Conservation (phyloP, 2,329 filamentous ascomycete species). For the Xylaria multiplex region DNA sequence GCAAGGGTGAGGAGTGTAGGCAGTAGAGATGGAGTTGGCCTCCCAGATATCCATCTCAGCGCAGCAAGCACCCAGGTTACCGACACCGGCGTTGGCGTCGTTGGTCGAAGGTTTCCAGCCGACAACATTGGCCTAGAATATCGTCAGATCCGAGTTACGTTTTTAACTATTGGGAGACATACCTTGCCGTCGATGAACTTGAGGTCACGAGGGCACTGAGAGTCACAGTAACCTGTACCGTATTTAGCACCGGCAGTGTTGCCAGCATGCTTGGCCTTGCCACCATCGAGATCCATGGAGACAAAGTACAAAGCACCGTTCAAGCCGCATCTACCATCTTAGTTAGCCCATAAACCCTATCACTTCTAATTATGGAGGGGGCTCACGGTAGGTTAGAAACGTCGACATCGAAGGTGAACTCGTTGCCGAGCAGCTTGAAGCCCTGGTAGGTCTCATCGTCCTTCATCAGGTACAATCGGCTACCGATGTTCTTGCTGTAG, state of each 20-base stretch:
- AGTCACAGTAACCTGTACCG: constrained; percentile 66
- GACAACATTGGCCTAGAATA: constrained; percentile 54
- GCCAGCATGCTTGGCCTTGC: constrained; percentile 55
- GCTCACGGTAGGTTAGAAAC: constrained; percentile 61
- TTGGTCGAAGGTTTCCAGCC: constrained; percentile 58
- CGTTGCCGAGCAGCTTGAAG: constrained; percentile 67
- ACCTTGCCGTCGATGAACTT: constrained; percentile 61
- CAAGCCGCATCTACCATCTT: constrained; percentile 60
- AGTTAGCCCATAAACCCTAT: not conserved
- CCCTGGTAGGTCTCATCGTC: constrained; percentile 65
- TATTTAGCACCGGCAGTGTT: constrained; percentile 63
- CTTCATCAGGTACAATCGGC: constrained; percentile 67
- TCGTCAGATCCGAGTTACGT: constrained; percentile 11
- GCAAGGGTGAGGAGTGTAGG: constrained; percentile 71
- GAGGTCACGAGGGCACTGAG: constrained; percentile 58
- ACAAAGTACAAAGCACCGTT: constrained; percentile 71
- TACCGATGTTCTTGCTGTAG: constrained; percentile 52
- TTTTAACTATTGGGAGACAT: constrained; percentile 25
- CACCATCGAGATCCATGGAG: constrained; percentile 65
- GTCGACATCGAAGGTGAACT: constrained; percentile 73
- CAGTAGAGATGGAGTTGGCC: constrained; percentile 68
- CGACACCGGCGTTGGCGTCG: constrained; percentile 61
- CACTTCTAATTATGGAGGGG: not conserved
- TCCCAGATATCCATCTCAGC: constrained; percentile 71
- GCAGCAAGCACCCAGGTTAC: constrained; percentile 63